phyloP scores from a whole-genome alignment of 2,329 filamentous ascomycete genomes.

The Triangularia setosa region DNA sequence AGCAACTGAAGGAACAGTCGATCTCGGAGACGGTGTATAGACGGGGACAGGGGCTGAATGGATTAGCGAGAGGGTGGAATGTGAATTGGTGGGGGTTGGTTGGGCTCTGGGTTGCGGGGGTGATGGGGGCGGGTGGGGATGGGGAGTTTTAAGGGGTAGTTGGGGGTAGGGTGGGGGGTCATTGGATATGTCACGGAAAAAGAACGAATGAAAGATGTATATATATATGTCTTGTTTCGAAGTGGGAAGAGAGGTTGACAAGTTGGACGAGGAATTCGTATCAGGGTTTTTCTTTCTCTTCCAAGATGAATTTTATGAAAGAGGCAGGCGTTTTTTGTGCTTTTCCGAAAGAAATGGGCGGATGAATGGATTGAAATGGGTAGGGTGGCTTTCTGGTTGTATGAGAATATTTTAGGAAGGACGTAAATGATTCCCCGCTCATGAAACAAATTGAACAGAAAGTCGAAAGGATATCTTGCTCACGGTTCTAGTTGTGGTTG shows the following conservation, averaged over 20 bases:
- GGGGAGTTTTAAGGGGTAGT: conserved; percentile 49
- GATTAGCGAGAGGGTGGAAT: conserved; percentile 71
- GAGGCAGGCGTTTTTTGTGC: background rate
- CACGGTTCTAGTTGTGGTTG: background rate
- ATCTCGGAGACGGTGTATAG: conserved; percentile 43
- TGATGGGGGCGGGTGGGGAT: conserved; percentile 58
- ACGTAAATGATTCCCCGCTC: background rate
- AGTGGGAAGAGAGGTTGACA: background rate
- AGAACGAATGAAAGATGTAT: background rate
- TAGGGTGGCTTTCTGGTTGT: background rate
- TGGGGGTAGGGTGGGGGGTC: background rate
- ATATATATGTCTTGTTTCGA: background rate
- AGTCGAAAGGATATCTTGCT: background rate
- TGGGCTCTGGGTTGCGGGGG: conserved; percentile 67
- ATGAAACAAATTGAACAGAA: background rate
- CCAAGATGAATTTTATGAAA: background rate
- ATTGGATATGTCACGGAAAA: background rate
- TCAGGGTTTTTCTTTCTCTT: background rate
- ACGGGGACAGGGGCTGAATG: conserved; percentile 64
- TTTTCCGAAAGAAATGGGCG: background rate
- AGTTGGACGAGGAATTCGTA: background rate
- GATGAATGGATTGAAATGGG: background rate
- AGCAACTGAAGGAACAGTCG: conserved; percentile 29
- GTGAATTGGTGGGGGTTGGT: conserved; percentile 75
- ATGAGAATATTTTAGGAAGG: background rate